Conservation (phyloP, 306 rosid species). For the Corylus americana region DNA sequence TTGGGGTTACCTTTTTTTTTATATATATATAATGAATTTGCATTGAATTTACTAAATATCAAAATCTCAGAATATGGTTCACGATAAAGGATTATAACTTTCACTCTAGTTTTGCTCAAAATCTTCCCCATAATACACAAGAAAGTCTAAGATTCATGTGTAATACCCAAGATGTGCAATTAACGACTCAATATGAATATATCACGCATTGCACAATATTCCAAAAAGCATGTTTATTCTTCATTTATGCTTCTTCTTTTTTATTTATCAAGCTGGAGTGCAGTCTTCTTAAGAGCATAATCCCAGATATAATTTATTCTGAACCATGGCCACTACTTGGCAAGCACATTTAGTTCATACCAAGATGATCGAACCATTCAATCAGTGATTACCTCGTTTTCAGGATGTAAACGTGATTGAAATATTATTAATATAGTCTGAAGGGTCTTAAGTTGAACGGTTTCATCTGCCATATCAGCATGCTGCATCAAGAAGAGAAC, state of each 20-base stretch:
- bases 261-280: neutral
- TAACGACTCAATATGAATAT: neutral
- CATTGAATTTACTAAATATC: no score
- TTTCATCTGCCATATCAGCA: slow-evolving; percentile 91
- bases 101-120: neutral
- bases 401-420: slow-evolving; percentile 94
- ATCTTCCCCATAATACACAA: neutral
- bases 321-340: neutral
- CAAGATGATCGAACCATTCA: neutral
- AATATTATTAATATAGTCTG: slow-evolving; percentile 86
- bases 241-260: neutral
- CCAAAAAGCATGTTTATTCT: neutral
- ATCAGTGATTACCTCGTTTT: slow-evolving; percentile 63
- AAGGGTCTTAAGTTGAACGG: slow-evolving; percentile 93
- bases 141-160: neutral
- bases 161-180: neutral
- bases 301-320: slow-evolving; percentile 23
- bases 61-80: no score
- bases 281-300: slow-evolving; percentile 18
- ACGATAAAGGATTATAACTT: neutral
- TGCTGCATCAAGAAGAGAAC: slow-evolving; percentile 58
- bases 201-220: neutral
- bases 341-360: neutral
- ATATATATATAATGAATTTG: no score
- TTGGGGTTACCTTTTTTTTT: no score